phyloP scores from a whole-genome alignment of 2,329 filamentous ascomycete genomes.

The Pleoardoris graminearum region DNA sequence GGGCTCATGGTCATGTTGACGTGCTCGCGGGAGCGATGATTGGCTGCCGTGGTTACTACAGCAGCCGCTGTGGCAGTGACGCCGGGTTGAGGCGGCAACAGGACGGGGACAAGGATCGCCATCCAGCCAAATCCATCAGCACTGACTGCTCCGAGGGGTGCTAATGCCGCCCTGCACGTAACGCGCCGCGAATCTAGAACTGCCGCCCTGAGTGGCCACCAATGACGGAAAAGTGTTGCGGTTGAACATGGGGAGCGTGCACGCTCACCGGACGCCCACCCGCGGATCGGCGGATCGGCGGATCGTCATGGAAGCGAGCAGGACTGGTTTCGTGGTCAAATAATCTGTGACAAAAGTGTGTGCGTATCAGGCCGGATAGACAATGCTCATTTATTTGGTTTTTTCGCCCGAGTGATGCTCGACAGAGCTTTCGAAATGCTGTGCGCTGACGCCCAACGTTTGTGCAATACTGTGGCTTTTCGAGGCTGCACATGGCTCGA shows the following conservation, averaged over 20 bases:
- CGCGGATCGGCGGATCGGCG: conserved; percentile 10
- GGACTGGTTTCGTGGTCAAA: too few relatives aligned
- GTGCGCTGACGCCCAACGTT: not conserved
- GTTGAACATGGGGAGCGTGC: not conserved
- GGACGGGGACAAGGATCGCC: conserved; percentile 4
- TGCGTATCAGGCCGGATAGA: too few relatives aligned
- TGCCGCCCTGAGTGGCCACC: not conserved
- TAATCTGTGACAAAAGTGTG: too few relatives aligned
- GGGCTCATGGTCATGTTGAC: not conserved
- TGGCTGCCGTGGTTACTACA: conserved; percentile 13
- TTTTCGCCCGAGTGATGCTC: too few relatives aligned
- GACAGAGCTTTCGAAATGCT: too few relatives aligned
- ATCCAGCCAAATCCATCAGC: not conserved
- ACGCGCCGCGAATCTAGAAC: not conserved
- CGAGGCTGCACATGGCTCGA: not conserved
- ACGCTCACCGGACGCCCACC: not conserved
- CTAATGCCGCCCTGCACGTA: not conserved
- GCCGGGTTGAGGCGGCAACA: conserved; percentile 20
- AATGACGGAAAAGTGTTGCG: not conserved
- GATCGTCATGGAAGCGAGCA: conserved; percentile 5
- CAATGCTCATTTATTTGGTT: too few relatives aligned
- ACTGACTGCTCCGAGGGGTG: not conserved
- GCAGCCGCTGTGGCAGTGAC: conserved; percentile 18
- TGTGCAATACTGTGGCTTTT: not conserved
- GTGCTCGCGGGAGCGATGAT: conserved; percentile 4